Evolutionary conservation across 1,139 yeast species (phyloP).

Genomic region (Debaryomycetaceae sp.): DNA sequence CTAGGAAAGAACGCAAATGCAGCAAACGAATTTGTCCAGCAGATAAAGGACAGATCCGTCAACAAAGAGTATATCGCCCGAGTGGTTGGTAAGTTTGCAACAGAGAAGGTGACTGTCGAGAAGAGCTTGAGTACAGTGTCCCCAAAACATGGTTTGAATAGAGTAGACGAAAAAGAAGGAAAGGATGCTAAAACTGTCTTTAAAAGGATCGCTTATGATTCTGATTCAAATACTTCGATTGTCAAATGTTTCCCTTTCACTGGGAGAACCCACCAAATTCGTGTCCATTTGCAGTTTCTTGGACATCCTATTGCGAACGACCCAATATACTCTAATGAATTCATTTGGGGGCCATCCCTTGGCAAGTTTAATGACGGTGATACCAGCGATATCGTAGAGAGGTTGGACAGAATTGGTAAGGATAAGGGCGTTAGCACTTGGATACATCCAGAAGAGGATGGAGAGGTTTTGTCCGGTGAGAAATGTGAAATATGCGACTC

Average conservation of each 20-base stretch:
- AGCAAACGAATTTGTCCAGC: slow-evolving; percentile 73
- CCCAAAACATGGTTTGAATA: slow-evolving; percentile 75
- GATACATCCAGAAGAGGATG: slow-evolving; percentile 54
- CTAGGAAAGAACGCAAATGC: slow-evolving; percentile 80
- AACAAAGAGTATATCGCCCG: slow-evolving; percentile 82
- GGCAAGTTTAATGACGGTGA: slow-evolving; percentile 55
- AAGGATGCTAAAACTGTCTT: slow-evolving; percentile 61
- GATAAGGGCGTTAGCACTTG: slow-evolving; percentile 65
- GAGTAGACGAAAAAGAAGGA: slow-evolving; percentile 61
- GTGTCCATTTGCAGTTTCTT: slow-evolving; percentile 84
- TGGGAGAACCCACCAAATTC: slow-evolving; percentile 91
- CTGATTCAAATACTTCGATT: slow-evolving; percentile 54
- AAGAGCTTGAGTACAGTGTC: slow-evolving; percentile 69
- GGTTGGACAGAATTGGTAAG: slow-evolving; percentile 66
- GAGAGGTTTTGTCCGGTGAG: slow-evolving; percentile 58
- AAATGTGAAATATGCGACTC: slow-evolving; percentile 65
- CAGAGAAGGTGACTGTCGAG: slow-evolving; percentile 51
- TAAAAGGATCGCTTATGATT: slow-evolving; percentile 58
- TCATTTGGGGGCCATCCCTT: slow-evolving; percentile 66
- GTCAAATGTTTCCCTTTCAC: slow-evolving; percentile 84
- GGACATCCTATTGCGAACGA: slow-evolving; percentile 95
- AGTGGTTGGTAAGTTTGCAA: slow-evolving; percentile 83
- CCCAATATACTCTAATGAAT: slow-evolving; percentile 69
- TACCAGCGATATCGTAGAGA: slow-evolving; percentile 42
- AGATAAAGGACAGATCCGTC: slow-evolving; percentile 72